Base-by-base conservation (phyloP, 352 stramenopile species). In the Phytophthora cryptogea region DNA sequence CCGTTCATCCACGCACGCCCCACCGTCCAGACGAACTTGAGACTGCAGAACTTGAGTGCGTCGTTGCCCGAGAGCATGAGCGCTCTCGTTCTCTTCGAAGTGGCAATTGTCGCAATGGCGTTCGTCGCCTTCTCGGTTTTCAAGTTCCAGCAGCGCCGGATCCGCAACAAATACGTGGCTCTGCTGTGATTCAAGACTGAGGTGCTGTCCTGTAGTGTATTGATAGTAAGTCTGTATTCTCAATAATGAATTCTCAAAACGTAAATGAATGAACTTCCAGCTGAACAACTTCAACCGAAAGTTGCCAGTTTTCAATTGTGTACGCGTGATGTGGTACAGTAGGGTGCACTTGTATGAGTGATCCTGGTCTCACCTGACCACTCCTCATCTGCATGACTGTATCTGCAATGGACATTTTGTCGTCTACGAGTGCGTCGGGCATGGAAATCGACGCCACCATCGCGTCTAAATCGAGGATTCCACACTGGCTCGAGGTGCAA, bases 61-160 rank as follows among this genome's bases (percentile, higher is more conserved):
- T 56, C 48, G 16, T 32, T 66, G 10, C 62, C 62, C 3, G 47
- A 70, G 31, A 70, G 62, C 17, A 59, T 70, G 44, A 70, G 62
- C 28, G 62, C 62, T 7, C 41, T 70, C 5, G 62, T 70, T 5
- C 55, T 70, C 4, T 70, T 70, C 26, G 62, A 70, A 26, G 55
- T 62, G 8, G 48, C 62, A 1, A 26, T 70, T 5, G 49, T 46
- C 2, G 41, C 26, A 6, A 61, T 70, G 62, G 48, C 47, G 8
- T 56, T 70, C 42, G n/a, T 48, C 8, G 49, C 55, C 8, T 30
- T 66, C 30, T 70, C 62, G 3, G 49, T 11, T 5, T 66, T 70
- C 62, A 70, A 66, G 55, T 66, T 70, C 62, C 45, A 66, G 23
- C 55, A 70, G n/a, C 62, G 62, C 7, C 62, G 55, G 20, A 53